These are phyloP conservation scores for Aspergillus sp. DNA, from an alignment of 2,329 filamentous ascomycete genomes.

Conservation along the genomic window DNA sequence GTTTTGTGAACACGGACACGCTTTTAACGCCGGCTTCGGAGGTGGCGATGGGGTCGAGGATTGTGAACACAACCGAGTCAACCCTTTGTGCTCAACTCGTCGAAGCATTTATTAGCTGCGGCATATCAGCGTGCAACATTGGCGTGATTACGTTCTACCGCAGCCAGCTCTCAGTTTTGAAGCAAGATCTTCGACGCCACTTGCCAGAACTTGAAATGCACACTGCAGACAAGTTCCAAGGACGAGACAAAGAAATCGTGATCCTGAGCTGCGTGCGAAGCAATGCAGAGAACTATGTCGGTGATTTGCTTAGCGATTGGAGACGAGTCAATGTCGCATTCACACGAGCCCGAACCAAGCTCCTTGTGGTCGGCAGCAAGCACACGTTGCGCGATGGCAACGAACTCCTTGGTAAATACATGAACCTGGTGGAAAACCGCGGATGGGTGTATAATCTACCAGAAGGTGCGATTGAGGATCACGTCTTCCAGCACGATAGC, in stretches of 20 bases:
- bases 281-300: slow-evolving; percentile 76
- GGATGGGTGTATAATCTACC: slow-evolving; percentile 76
- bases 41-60: slow-evolving; percentile 64
- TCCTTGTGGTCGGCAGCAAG: slow-evolving; percentile 78
- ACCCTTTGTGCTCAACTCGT: slow-evolving; percentile 73
- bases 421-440: slow-evolving; percentile 67
- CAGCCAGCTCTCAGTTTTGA: slow-evolving; percentile 77
- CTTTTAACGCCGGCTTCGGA: slow-evolving; percentile 61
- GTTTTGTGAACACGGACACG: slow-evolving; percentile 83
- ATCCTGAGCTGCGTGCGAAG: slow-evolving; percentile 81
- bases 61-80: slow-evolving; percentile 81
- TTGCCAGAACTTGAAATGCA: slow-evolving; percentile 76
- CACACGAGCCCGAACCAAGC: slow-evolving; percentile 84
- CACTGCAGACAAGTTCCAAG: slow-evolving; percentile 94
- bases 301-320: slow-evolving; percentile 87
- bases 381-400: slow-evolving; percentile 62
- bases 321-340: slow-evolving; percentile 92
- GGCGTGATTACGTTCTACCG: slow-evolving; percentile 97
- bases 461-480: slow-evolving; percentile 55
- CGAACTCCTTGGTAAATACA: slow-evolving; percentile 70
- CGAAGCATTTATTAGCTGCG: slow-evolving; percentile 65
- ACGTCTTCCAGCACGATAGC: slow-evolving; percentile 54
- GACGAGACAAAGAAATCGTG: slow-evolving; percentile 88
- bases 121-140: slow-evolving; percentile 68
- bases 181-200: slow-evolving; percentile 58